phyloP scores from a whole-genome alignment of 2,329 filamentous ascomycete genomes.

The Aspergillus puulaauensis region DNA sequence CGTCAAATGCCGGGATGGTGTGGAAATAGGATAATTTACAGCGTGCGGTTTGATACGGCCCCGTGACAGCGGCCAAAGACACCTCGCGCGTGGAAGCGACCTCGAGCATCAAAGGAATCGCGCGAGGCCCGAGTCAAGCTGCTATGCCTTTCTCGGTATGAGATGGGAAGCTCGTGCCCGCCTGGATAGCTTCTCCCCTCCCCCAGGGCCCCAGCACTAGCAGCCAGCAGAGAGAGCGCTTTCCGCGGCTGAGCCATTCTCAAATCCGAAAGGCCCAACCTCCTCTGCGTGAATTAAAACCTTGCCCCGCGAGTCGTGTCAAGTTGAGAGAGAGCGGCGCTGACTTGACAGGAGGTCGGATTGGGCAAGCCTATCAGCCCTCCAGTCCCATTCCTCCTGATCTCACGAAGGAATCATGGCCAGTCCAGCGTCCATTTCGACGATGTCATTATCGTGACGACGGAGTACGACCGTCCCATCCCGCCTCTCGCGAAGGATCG shows the following conservation, averaged over 20 bases:
- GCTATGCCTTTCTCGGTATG: slow-evolving; percentile 9
- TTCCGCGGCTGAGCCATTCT: slow-evolving; percentile 22
- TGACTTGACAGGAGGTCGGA: background rate
- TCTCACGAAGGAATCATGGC: background rate
- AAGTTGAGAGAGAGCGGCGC: background rate
- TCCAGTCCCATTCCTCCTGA: background rate
- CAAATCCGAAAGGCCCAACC: background rate
- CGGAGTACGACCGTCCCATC: background rate
- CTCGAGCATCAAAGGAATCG: background rate
- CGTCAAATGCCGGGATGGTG: background rate
- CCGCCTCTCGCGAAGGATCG: background rate
- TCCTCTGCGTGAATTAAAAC: background rate
- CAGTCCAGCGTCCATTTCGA: background rate
- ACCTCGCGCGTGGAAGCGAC: background rate
- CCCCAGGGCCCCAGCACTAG: background rate
- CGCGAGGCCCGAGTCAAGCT: slow-evolving; percentile 11
- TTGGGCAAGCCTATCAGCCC: background rate
- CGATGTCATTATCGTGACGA: background rate
- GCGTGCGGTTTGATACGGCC: slow-evolving; percentile 5
- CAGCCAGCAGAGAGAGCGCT: slow-evolving; percentile 18
- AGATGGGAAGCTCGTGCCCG: background rate
- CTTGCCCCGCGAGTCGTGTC: background rate
- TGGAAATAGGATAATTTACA: slow-evolving; percentile 10
- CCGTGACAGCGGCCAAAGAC: slow-evolving; percentile 5
- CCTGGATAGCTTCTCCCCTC: slow-evolving; percentile 1